phyloP scores from a whole-genome alignment of 2,329 filamentous ascomycete genomes.

The Alternaria tenuissima region DNA sequence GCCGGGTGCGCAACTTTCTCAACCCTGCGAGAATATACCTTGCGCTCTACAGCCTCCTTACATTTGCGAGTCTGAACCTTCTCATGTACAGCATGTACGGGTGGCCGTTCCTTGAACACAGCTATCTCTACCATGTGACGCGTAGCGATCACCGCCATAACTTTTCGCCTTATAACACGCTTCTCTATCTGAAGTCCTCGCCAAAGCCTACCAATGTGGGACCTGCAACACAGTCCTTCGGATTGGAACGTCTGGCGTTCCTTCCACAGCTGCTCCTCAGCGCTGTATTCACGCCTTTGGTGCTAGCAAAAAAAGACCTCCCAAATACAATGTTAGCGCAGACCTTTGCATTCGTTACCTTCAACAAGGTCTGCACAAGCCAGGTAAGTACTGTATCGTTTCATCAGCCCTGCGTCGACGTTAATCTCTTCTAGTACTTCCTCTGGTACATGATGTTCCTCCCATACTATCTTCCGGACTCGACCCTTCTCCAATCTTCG shows the following conservation, averaged over 20 bases:
- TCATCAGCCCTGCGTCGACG: not conserved
- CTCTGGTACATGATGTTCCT: constrained; percentile 97
- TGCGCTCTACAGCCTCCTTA: constrained; percentile 70
- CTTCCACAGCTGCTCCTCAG: constrained; percentile 85
- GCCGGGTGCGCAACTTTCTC: constrained; percentile 33
- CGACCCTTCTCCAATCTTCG: constrained; percentile 71
- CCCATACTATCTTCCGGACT: constrained; percentile 86
- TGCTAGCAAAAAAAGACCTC: constrained; percentile 81
- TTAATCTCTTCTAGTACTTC: constrained; percentile 74
- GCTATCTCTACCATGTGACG: constrained; percentile 90
- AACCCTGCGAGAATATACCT: constrained; percentile 62
- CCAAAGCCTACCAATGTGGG: constrained; percentile 29
- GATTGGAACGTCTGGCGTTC: constrained; percentile 84
- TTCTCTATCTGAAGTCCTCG: constrained; percentile 86
- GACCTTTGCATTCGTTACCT: constrained; percentile 95
- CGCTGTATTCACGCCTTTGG: constrained; percentile 76
- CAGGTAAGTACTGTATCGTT: constrained; percentile 68
- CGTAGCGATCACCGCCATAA: constrained; percentile 97
- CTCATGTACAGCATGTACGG: constrained; percentile 82
- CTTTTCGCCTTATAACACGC: constrained; percentile 94
- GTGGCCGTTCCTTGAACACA: constrained; percentile 82
- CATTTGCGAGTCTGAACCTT: constrained; percentile 77
- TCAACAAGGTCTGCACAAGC: constrained; percentile 99
- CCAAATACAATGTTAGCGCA: constrained; percentile 88
- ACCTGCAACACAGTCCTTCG: constrained; percentile 52